Evolutionary conservation across 2,329 filamentous ascomycete genomes (phyloP), one percentile per base, ranked within the genome.

Genomic region (Diaporthe sp.): DNA sequence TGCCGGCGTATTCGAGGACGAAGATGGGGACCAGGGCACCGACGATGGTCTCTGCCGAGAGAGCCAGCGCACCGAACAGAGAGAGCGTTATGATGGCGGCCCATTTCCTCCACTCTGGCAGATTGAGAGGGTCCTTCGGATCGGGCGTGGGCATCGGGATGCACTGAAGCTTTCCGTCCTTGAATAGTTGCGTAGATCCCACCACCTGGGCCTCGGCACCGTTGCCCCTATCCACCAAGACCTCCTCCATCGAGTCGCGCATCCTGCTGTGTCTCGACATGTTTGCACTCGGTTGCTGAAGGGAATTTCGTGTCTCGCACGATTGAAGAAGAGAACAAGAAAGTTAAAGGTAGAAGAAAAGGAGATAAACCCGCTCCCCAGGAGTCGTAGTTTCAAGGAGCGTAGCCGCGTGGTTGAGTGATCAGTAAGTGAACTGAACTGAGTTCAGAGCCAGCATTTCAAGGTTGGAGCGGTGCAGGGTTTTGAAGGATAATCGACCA

Each of bases 101-200:
- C 78, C 78, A 79, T 71, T 79, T 79, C 53, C 78, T 63, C 78
- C 78, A 78, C 27, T 73, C 68, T 2, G 77, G 76, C 19, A 79
- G 74, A 71, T 79, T 79, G 30, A 79, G 71, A 37, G 78, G 78
- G 47, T 79, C 78, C 75, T 66, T 66, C 2, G 65, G 69, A 32
- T 75, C 61, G 10, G 73, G 66, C 55, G 71, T 63, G 47, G 74
- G 66, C 74, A 76, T 76, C n/a, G 77, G 77, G 27, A 78, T 71
- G 55, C 69, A 76, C 19, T 73, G 76, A 47, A 76, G 70, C 70
- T 72, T 37, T 61, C 75, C 74, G 10, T 70, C 72, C 32, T 73
- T 51, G 70, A 74, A 77, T 3, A 77, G 72, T 50, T 77, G 66
- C 3, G 75, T 76, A 27, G 73, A 73, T n/a, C 76, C 76, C 12